These are phyloP conservation scores for Ogataea degrootiae DNA, from an alignment of 805 yeast genomes.

Conservation along the genomic window DNA sequence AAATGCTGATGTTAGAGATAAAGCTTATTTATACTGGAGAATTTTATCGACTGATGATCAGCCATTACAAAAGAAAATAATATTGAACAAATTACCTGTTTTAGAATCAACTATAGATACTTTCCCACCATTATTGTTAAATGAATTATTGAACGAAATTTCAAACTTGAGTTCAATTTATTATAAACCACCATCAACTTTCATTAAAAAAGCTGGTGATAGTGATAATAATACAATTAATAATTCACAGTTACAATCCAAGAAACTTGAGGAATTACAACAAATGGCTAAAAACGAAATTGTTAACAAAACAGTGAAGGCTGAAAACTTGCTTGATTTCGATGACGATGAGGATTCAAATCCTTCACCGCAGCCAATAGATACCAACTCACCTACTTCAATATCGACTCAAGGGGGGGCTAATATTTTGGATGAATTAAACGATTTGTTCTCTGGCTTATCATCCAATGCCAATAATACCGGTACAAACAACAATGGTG, in stretches of 20 bases:
- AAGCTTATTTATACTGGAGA: conserved; percentile 79
- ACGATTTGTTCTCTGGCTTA: conserved; percentile 54
- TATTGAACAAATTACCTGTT: conserved; percentile 62
- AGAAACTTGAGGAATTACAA: conserved; percentile 72
- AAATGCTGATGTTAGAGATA: conserved; percentile 74
- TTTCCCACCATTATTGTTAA: conserved; percentile 64
- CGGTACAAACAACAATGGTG: conserved; percentile 1
- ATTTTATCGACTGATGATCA: conserved; percentile 46
- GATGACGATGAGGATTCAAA: conserved; percentile 54
- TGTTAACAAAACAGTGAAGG: conserved; percentile 50
- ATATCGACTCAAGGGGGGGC: conserved; percentile 22
- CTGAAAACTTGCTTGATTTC: conserved; percentile 81
- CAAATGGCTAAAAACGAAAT: conserved; percentile 74
- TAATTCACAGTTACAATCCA: conserved; percentile 34
- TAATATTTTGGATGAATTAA: conserved; percentile 65
- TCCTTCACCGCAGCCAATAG: conserved; percentile 7
- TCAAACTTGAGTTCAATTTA: conserved; percentile 86
- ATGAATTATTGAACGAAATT: conserved; percentile 66
- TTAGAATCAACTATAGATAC: conserved; percentile 67
- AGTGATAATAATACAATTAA: conserved; percentile 15
- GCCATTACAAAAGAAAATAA: conserved; percentile 45
- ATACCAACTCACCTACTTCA: conserved; percentile 4
- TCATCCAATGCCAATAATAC: conserved; percentile 21
- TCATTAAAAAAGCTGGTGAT: conserved; percentile 31
- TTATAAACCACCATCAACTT: conserved; percentile 72